Percentiles rank a stretch among this genome's conserved stretches.
These are phyloP conservation scores for Gossypium laxum DNA, from an alignment of 441 rosid genomes.

Conservation along the genomic window DNA sequence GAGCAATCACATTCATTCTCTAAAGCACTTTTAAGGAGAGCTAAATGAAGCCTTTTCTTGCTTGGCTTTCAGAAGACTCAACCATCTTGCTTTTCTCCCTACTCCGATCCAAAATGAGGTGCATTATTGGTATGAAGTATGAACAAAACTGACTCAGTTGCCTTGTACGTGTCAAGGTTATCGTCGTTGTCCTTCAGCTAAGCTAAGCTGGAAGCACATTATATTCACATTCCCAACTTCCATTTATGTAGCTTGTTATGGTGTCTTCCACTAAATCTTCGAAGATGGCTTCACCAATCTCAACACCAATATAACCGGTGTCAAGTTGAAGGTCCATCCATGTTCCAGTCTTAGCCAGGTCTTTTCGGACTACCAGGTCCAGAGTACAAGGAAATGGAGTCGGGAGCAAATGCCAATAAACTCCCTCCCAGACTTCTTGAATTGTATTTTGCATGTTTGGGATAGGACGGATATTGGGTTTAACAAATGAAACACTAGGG, in stretches of 20 bases:
- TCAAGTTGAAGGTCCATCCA: conserved; percentile 67
- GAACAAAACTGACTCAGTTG: conserved; percentile 10
- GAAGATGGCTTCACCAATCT: conserved; percentile 49
- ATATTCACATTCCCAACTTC: conserved; percentile 16
- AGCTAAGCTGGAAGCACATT: neutral
- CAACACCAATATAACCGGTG: conserved; percentile 37
- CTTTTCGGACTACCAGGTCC: conserved; percentile 66
- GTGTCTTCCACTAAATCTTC: conserved; percentile 59
- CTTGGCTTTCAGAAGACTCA: conserved; percentile 12
- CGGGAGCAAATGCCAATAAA: conserved; percentile 53
- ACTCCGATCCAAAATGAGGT: neutral
- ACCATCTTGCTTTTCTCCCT: conserved; percentile 15
- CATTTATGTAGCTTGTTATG: conserved; percentile 22
- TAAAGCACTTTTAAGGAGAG: too few relatives aligned
- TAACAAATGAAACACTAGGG: conserved; percentile 42
- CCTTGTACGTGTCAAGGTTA: conserved; percentile 16
- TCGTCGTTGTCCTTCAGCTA: conserved; percentile 18
- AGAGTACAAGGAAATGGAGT: conserved; percentile 16
- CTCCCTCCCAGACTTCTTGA: conserved; percentile 60
- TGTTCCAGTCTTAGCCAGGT: conserved; percentile 45
- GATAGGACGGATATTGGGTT: conserved; percentile 12
- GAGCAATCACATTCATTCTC: too few relatives aligned
- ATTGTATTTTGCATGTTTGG: conserved; percentile 32
- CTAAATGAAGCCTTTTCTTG: too few relatives aligned
- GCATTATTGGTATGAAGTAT: conserved; percentile 14